Percentiles rank a stretch among this genome's conserved stretches.
Evolutionary conservation across 2,329 filamentous ascomycete genomes (phyloP).

Genomic region (Apiospora kogelbergensis): DNA sequence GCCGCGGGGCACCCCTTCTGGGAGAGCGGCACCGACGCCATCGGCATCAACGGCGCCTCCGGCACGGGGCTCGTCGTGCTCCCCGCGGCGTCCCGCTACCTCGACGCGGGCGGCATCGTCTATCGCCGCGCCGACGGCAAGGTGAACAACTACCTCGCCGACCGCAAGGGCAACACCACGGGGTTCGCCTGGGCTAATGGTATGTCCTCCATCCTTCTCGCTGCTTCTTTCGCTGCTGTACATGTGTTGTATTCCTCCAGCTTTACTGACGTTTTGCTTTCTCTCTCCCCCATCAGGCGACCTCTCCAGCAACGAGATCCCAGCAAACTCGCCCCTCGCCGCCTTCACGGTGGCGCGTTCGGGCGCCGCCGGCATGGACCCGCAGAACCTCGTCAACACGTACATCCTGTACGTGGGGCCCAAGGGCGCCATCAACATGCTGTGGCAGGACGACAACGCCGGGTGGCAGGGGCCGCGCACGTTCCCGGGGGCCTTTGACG

Average conservation of each 20-base stretch:
- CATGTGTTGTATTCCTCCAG: no score
- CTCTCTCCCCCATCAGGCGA: background rate
- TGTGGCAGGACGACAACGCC: constrained; percentile 22
- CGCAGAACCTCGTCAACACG: constrained; percentile 21
- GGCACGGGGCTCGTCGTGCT: constrained; percentile 16
- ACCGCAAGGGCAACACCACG: constrained; percentile 16
- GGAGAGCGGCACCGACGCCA: constrained; percentile 14
- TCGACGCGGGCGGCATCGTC: constrained; percentile 18
- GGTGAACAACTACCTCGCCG: constrained; percentile 18
- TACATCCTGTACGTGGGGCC: constrained; percentile 23
- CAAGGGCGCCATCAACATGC: constrained; percentile 18
- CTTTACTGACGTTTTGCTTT: no score
- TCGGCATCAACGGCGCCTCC: constrained; percentile 16
- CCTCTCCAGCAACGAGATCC: constrained; percentile 13
- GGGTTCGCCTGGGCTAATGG: constrained; percentile 20
- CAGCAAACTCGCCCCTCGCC: constrained; percentile 17
- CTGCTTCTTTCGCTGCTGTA: background rate
- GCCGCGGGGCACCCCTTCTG: background rate
- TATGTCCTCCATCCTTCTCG: constrained; percentile 10
- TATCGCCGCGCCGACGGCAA: constrained; percentile 21
- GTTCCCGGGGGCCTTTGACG: constrained; percentile 18
- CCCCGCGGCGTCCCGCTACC: constrained; percentile 16
- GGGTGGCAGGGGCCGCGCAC: constrained; percentile 19
- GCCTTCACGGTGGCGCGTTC: constrained; percentile 23
- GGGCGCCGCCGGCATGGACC: constrained; percentile 18